These are phyloP conservation scores for Phytopythium kandeliae DNA, from an alignment of 352 stramenopile genomes.

Conservation along the genomic window DNA sequence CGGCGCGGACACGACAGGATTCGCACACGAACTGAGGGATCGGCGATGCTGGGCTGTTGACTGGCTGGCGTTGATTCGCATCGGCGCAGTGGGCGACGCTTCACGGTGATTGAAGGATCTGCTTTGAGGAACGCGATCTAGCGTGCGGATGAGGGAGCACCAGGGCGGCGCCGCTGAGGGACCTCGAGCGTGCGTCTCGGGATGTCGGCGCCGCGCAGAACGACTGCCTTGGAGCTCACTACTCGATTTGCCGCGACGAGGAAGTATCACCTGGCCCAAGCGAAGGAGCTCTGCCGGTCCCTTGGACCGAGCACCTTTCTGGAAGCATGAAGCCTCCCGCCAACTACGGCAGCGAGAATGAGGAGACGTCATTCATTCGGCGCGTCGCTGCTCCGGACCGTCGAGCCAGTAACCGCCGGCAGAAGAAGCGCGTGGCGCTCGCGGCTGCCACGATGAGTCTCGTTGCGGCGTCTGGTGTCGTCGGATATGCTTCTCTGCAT, in stretches of 20 bases:
- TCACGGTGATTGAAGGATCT: not conserved
- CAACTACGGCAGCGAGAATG: conserved; percentile 52
- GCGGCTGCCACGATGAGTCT: conserved; percentile 31
- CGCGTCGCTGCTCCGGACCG: conserved; percentile 41
- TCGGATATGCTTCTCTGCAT: conserved; percentile 35
- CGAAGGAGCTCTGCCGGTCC: not conserved
- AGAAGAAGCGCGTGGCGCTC: conserved; percentile 39
- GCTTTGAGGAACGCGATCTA: no score
- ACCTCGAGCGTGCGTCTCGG: no score
- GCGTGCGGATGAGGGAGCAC: no score
- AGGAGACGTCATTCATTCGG: conserved; percentile 52
- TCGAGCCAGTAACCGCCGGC: conserved; percentile 20
- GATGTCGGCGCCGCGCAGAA: no score
- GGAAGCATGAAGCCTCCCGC: conserved; percentile 45
- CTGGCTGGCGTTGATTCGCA: not conserved
- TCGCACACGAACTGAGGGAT: not conserved
- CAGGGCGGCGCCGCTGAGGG: no score
- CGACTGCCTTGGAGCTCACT: conserved; percentile 13
- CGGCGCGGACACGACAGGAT: not conserved
- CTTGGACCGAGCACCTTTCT: not conserved
- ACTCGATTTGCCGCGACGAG: conserved; percentile 31
- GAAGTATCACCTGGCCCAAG: conserved; percentile 12
- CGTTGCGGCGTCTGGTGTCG: conserved; percentile 27
- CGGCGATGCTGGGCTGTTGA: not conserved
- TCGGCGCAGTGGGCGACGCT: not conserved